phyloP scores from a whole-genome alignment of 495 filamentous ascomycete genomes.

The Thozetella sp. region DNA sequence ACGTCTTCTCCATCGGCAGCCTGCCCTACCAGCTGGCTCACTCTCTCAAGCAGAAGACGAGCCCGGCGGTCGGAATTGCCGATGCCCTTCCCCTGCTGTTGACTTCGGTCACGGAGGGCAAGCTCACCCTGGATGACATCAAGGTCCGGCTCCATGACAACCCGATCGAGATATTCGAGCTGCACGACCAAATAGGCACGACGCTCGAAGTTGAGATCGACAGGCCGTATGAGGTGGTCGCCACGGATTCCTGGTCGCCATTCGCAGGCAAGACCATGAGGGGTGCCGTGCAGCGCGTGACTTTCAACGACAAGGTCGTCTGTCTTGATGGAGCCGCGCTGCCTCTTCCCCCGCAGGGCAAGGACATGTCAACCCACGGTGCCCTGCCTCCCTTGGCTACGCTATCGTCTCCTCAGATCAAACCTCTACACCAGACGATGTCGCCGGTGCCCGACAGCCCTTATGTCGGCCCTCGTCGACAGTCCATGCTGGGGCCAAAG shows the following conservation, averaged over 20 bases:
- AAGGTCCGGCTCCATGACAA: constrained; percentile 74
- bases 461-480: constrained; percentile 16
- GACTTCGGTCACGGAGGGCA: constrained; percentile 77
- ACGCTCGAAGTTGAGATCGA: constrained; percentile 77
- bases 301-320: constrained; percentile 74
- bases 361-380: constrained; percentile 76
- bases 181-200: constrained; percentile 79
- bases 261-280: constrained; percentile 72
- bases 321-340: constrained; percentile 74
- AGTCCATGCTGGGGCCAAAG: constrained; percentile 13
- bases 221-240: constrained; percentile 63
- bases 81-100: constrained; percentile 79
- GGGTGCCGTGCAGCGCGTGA: constrained; percentile 76
- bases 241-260: constrained; percentile 67
- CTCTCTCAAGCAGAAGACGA: constrained; percentile 46
- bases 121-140: constrained; percentile 74
- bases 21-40: constrained; percentile 78
- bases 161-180: constrained; percentile 83
- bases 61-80: constrained; percentile 67
- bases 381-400: constrained; percentile 49
- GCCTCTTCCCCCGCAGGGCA: constrained; percentile 59
- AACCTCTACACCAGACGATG: constrained; percentile 44
- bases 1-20: constrained; percentile 84
- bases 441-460: constrained; percentile 26
- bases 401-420: constrained; percentile 52